These are phyloP conservation scores for Wickerhamiella dianesei DNA, from an alignment of 805 yeast genomes.

Conservation along the genomic window DNA sequence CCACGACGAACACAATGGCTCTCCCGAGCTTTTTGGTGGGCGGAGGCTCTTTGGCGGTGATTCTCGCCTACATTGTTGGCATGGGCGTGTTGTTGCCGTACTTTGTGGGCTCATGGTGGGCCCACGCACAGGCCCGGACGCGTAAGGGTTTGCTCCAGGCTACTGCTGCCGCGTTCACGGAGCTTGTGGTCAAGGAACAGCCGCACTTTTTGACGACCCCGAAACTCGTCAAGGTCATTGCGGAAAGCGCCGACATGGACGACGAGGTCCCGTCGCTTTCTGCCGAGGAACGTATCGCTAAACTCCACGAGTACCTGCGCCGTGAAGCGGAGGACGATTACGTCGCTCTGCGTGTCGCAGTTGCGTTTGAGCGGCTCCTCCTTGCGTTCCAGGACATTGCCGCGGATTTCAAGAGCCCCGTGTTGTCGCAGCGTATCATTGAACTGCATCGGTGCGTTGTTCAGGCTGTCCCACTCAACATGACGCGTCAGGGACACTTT, in stretches of 20 bases:
- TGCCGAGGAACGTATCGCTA: constrained; percentile 34
- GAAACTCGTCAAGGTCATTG: constrained; percentile 38
- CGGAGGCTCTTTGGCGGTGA: constrained; percentile 55
- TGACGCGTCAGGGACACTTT: constrained; percentile 42
- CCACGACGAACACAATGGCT: constrained; percentile 83
- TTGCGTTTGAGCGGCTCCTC: constrained; percentile 52
- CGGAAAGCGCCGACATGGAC: constrained; percentile 56
- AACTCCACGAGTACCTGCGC: constrained; percentile 45
- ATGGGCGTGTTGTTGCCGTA: constrained; percentile 71
- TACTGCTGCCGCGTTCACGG: constrained; percentile 70
- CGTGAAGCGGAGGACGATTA: constrained; percentile 33
- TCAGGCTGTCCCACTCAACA: constrained; percentile 55
- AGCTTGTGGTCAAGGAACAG: constrained; percentile 52
- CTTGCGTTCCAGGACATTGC: constrained; percentile 71
- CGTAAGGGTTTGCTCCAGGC: constrained; percentile 68
- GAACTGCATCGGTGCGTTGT: constrained; percentile 58
- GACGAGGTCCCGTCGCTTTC: constrained; percentile 31
- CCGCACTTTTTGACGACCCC: constrained; percentile 39
- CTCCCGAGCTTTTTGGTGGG: constrained; percentile 84
- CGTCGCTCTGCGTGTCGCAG: constrained; percentile 42
- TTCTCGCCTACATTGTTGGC: constrained; percentile 51
- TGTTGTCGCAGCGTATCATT: constrained; percentile 43
- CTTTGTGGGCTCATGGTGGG: constrained; percentile 86
- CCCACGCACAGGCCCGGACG: constrained; percentile 61
- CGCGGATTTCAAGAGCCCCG: constrained; percentile 59